phyloP scores from a whole-genome alignment of 2,329 filamentous ascomycete species.

The Trichothecium sympodiale region DNA sequence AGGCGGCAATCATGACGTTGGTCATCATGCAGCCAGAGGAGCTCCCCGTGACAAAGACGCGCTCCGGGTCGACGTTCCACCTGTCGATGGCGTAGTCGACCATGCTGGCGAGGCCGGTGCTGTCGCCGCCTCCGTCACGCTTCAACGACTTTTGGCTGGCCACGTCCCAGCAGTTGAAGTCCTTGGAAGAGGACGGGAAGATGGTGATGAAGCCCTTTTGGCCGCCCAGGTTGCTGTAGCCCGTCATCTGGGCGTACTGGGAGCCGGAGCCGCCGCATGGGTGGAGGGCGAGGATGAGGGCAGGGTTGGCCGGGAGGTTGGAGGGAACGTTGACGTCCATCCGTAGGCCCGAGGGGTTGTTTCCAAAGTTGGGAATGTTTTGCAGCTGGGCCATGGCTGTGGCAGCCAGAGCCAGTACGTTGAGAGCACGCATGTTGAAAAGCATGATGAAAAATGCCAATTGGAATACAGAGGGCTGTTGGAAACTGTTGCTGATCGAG shows the following conservation, averaged over 20 bases:
- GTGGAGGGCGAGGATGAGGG: conserved; percentile 41
- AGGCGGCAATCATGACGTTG: conserved; percentile 33
- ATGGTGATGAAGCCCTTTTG: conserved; percentile 41
- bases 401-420: neutral
- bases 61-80: conserved; percentile 33
- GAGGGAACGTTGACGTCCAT: conserved; percentile 19
- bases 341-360: conserved; percentile 9
- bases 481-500: too few species aligned
- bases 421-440: too few species aligned
- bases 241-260: conserved; percentile 34
- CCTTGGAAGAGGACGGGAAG: conserved; percentile 29
- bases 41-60: conserved; percentile 35
- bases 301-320: conserved; percentile 26
- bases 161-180: conserved; percentile 43
- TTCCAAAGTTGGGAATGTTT: conserved; percentile 4
- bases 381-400: conserved; percentile 4
- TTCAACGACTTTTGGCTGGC: conserved; percentile 34
- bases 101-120: conserved; percentile 41
- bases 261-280: conserved; percentile 42
- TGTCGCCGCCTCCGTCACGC: conserved; percentile 39
- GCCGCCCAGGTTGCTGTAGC: conserved; percentile 40
- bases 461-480: too few species aligned
- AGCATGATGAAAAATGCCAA: too few species aligned
- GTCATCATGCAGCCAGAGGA: conserved; percentile 8
- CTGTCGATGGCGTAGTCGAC: conserved; percentile 34